These are phyloP conservation scores for Cyclotella kingstonii DNA, from an alignment of 108 stramenopile species.

Conservation along the genomic window DNA sequence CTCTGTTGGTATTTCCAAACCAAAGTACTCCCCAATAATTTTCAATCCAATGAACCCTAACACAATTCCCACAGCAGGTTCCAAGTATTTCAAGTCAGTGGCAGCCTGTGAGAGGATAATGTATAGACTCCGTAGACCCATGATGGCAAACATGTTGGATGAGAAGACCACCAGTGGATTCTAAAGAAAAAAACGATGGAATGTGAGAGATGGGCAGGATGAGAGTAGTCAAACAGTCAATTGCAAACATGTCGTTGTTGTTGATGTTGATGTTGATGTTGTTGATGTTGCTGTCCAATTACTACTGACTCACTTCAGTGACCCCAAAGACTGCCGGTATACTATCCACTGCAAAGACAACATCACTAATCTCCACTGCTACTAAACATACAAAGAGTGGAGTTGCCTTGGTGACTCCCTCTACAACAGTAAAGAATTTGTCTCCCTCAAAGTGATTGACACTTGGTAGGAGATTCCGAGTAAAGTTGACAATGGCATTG, in stretches of 20 bases:
- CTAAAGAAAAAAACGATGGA: too few relatives aligned
- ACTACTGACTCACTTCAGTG: slow-evolving; percentile 75
- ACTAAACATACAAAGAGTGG: slow-evolving; percentile 93
- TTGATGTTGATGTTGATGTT: background rate
- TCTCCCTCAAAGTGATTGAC: slow-evolving; percentile 84
- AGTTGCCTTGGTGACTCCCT: slow-evolving; percentile 84
- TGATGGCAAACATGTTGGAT: slow-evolving; percentile 96
- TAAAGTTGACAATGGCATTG: slow-evolving; percentile 69
- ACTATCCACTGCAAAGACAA: slow-evolving; percentile 95
- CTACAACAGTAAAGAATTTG: slow-evolving; percentile 80
- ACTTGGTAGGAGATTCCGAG: slow-evolving; percentile 60
- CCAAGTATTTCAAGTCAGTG: slow-evolving; percentile 87
- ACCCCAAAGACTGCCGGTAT: slow-evolving; percentile 97
- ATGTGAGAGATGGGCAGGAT: too few relatives aligned
- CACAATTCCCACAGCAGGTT: slow-evolving; percentile 89
- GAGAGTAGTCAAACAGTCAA: background rate
- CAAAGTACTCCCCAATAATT: slow-evolving; percentile 90
- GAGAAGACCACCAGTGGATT: slow-evolving; percentile 93
- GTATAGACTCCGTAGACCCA: slow-evolving; percentile 93
- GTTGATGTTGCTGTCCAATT: background rate
- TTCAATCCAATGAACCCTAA: slow-evolving; percentile 91
- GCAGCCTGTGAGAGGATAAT: slow-evolving; percentile 90
- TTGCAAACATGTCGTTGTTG: background rate
- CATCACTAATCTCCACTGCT: slow-evolving; percentile 92
- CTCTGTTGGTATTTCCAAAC: slow-evolving; percentile 61